Evolutionary conservation across 1,284 basidiomycete genomes (phyloP).

Genomic region (Ustilago crameri): DNA sequence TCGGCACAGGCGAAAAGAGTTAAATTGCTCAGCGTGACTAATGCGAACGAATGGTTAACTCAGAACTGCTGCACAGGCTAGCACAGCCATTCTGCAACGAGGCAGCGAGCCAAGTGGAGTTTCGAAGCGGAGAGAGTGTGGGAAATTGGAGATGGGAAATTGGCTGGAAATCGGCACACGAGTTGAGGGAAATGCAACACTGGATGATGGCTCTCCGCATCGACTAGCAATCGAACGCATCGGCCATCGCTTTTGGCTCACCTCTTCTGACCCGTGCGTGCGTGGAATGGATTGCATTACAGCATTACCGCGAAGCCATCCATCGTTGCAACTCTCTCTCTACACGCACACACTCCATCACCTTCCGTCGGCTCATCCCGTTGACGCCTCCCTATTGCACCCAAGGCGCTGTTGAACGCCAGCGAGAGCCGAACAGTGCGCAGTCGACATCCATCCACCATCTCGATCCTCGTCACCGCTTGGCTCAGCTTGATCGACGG

Average conservation of each 20-base stretch:
- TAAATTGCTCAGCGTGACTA: slow-evolving; percentile 1
- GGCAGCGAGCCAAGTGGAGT: slow-evolving; percentile 28
- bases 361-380: not conserved
- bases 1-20: slow-evolving; percentile 13
- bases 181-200: not conserved
- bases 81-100: slow-evolving; percentile 2
- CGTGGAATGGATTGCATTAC: not conserved
- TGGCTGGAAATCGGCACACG: slow-evolving; percentile 5
- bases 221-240: too few relatives aligned
- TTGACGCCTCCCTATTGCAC: too few relatives aligned
- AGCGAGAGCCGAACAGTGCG: too few relatives aligned
- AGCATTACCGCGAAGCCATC: slow-evolving; percentile 2
- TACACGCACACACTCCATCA: slow-evolving; percentile 1
- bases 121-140: slow-evolving; percentile 16
- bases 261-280: too few relatives aligned
- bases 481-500: too few relatives aligned
- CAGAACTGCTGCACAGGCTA: slow-evolving; percentile 27
- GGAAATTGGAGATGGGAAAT: slow-evolving; percentile 25
- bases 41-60: slow-evolving; percentile 2
- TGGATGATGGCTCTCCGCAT: slow-evolving; percentile 9
- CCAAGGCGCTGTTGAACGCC: too few relatives aligned
- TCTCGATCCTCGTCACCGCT: slow-evolving; percentile 1
- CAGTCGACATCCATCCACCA: not conserved
- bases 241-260: too few relatives aligned
- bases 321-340: too few relatives aligned